These are phyloP conservation scores for Candida dendrica DNA, from an alignment of 805 yeast species.

Conservation along the genomic window DNA sequence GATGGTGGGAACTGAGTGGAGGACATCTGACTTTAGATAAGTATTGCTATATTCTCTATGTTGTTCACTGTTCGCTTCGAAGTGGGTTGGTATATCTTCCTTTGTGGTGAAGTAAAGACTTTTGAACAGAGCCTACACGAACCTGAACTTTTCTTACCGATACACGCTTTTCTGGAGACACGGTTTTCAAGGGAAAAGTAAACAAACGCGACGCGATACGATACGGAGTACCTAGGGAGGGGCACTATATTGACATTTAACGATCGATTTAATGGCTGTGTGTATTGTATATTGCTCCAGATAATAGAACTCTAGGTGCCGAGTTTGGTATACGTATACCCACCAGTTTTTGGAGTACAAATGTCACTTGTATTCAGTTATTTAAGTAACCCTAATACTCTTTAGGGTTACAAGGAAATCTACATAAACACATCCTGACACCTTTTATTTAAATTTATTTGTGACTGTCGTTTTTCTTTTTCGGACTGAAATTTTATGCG, in stretches of 20 bases:
- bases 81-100: too few species aligned
- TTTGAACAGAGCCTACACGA: too few species aligned
- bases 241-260: too few species aligned
- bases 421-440: neutral
- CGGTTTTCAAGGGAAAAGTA: neutral
- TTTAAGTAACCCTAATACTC: neutral
- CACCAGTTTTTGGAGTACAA: too few species aligned
- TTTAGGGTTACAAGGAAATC: neutral
- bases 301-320: too few species aligned
- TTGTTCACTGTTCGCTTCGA: too few species aligned
- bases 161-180: neutral
- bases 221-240: too few species aligned
- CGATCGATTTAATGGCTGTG: too few species aligned
- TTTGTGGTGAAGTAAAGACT: neutral
- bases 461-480: neutral
- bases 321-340: too few species aligned
- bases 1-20: constrained; percentile 28
- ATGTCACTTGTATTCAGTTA: too few species aligned
- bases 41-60: too few species aligned
- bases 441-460: neutral
- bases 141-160: neutral
- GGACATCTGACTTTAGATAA: constrained; percentile 5
- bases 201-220: constrained; percentile 1
- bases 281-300: too few species aligned
- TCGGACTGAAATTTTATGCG: neutral